phyloP scores from a whole-genome alignment of 495 filamentous ascomycete species.

The Neurospora sp. region DNA sequence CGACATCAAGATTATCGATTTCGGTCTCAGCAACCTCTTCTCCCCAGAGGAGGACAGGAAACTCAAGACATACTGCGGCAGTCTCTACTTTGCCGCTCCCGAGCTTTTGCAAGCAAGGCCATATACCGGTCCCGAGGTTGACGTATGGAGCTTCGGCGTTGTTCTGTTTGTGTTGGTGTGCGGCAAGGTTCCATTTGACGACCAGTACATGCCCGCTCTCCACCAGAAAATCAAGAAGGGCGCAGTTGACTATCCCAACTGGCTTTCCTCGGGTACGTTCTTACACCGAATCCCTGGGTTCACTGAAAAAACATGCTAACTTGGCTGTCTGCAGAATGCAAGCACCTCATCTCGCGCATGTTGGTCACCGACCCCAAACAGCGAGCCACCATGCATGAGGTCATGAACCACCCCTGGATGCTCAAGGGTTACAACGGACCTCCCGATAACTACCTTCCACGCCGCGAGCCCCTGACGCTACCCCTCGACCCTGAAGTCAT shows the following conservation, averaged over 20 bases:
- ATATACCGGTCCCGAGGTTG: slow-evolving; percentile 94
- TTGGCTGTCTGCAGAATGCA: slow-evolving; percentile 56
- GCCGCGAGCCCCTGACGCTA: slow-evolving; percentile 72
- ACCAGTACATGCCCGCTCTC: slow-evolving; percentile 97
- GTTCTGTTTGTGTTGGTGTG: slow-evolving; percentile 98
- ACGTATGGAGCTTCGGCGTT: slow-evolving; percentile 98
- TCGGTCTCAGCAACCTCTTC: slow-evolving; percentile 95
- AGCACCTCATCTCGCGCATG: slow-evolving; percentile 89
- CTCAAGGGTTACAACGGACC: slow-evolving; percentile 79
- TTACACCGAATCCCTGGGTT: not conserved
- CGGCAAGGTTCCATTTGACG: slow-evolving; percentile 97
- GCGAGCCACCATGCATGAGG: slow-evolving; percentile 77
- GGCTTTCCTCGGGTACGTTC: slow-evolving; percentile 73
- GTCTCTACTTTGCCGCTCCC: slow-evolving; percentile 94
- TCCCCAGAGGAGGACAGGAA: slow-evolving; percentile 60
- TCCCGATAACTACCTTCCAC: slow-evolving; percentile 83
- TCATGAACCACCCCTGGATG: slow-evolving; percentile 97
- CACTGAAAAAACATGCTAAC: slow-evolving; percentile 20
- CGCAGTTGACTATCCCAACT: slow-evolving; percentile 87
- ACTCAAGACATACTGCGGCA: slow-evolving; percentile 95
- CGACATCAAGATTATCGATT: slow-evolving; percentile 99
- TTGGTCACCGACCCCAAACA: slow-evolving; percentile 88
- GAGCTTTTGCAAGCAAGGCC: slow-evolving; percentile 89
- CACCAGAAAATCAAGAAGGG: slow-evolving; percentile 99
- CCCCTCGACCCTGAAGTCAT: slow-evolving; percentile 79